phyloP scores from a whole-genome alignment of 1,139 yeast species.

The Diutina catenulata region DNA sequence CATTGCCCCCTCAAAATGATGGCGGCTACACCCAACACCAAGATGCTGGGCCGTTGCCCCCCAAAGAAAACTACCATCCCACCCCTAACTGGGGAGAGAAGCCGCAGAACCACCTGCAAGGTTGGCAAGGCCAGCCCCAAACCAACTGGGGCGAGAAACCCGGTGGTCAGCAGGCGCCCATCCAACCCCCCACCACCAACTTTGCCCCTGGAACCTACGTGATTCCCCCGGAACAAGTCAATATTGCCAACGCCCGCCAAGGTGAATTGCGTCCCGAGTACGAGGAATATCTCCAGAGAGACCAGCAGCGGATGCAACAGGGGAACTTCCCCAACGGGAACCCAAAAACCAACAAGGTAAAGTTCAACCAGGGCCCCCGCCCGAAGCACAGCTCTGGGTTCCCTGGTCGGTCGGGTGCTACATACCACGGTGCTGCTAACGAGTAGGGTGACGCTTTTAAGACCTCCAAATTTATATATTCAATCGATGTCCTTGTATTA shows the following conservation, averaged over 20 bases:
- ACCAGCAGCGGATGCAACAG: conserved; percentile 19
- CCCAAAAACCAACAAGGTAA: conserved; percentile 19
- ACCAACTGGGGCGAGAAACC: no score
- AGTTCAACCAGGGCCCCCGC: conserved; percentile 14
- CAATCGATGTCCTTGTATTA: no score
- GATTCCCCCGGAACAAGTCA: conserved; percentile 25
- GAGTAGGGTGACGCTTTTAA: conserved; percentile 9
- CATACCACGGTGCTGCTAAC: conserved; percentile 29
- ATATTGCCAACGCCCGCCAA: conserved; percentile 15
- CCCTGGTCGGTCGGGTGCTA: conserved; percentile 29
- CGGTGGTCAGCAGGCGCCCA: conserved; percentile 3
- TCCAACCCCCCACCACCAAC: conserved; percentile 6
- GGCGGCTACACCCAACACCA: no score
- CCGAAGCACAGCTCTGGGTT: conserved; percentile 21
- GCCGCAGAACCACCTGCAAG: no score
- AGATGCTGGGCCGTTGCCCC: no score
- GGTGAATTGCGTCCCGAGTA: conserved; percentile 13
- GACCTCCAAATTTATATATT: no score
- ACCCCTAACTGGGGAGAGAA: no score
- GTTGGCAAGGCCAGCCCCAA: no score
- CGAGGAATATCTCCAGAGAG: conserved; percentile 22
- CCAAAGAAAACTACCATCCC: no score
- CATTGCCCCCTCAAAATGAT: no score
- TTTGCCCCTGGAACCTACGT: no score
- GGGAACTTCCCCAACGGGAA: conserved; percentile 23